Percentiles rank a stretch among this genome's conserved stretches.
Evolutionary conservation across 345 rosid species (phyloP).

Genomic region (Punica granatum): DNA sequence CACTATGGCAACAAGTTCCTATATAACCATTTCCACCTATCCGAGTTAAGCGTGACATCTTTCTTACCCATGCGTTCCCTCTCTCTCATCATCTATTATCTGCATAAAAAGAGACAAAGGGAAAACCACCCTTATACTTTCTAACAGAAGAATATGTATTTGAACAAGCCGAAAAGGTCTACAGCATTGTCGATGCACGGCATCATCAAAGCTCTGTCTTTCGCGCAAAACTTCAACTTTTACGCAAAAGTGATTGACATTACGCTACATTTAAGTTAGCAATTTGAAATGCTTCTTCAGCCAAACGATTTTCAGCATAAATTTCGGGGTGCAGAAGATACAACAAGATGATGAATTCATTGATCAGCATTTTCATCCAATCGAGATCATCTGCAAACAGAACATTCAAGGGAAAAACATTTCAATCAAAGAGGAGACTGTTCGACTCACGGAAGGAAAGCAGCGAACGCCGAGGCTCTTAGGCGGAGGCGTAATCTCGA

Average conservation of each 20-base stretch:
- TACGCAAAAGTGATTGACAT: neutral
- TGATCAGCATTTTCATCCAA: neutral
- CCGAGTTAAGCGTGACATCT: too few species aligned
- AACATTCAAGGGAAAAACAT: neutral
- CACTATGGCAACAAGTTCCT: too few species aligned
- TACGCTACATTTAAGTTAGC: too few species aligned
- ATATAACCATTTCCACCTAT: too few species aligned
- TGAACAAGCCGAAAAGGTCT: neutral
- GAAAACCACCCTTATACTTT: too few species aligned
- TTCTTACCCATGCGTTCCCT: too few species aligned
- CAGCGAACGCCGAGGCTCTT: constrained; percentile 83
- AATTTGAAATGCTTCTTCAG: neutral
- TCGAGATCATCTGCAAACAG: neutral
- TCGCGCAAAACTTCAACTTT: too few species aligned
- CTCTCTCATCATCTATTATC: too few species aligned
- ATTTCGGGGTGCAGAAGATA: neutral
- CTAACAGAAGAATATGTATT: too few species aligned
- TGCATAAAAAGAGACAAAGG: too few species aligned
- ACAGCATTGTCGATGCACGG: neutral
- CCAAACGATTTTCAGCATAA: neutral
- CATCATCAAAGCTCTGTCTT: too few species aligned
- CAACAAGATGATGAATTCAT: too few species aligned
- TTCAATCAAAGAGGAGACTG: neutral
- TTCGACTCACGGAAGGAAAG: constrained; percentile 57
- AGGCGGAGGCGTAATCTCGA: constrained; percentile 95